Conservation (phyloP, 495 filamentous ascomycete genomes). For the Annulohypoxylon moriforme region DNA sequence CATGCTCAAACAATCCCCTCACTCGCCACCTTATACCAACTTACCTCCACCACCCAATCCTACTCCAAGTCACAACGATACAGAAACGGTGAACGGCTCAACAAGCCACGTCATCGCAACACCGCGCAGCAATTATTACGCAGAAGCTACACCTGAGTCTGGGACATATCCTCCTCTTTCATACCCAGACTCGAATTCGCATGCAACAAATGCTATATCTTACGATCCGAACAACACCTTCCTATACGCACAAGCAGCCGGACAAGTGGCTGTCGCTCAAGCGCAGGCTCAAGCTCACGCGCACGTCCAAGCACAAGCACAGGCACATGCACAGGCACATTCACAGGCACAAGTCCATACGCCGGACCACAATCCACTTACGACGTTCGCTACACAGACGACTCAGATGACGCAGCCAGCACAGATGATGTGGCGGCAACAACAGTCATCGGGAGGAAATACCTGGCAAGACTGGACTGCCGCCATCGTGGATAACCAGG, state of each 20-base stretch:
- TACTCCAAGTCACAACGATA: constrained; percentile 29
- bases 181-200: constrained; percentile 38
- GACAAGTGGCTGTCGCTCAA: constrained; percentile 39
- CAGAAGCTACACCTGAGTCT: constrained; percentile 37
- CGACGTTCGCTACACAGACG: constrained; percentile 43
- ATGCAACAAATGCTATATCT: constrained; percentile 38
- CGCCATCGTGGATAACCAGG: constrained; percentile 58
- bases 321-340: constrained; percentile 43
- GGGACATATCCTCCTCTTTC: constrained; percentile 39
- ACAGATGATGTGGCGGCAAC: constrained; percentile 47
- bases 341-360: constrained; percentile 45
- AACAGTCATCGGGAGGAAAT: constrained; percentile 51
- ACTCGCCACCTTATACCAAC: constrained; percentile 45
- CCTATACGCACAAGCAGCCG: constrained; percentile 44
- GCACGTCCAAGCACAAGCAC: constrained; percentile 39
- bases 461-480: constrained; percentile 62
- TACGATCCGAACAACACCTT: constrained; percentile 42
- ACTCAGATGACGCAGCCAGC: constrained; percentile 45
- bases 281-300: constrained; percentile 41
- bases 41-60: constrained; percentile 34
- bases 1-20: constrained; percentile 44
- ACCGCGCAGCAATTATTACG: constrained; percentile 42
- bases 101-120: constrained; percentile 43
- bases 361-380: constrained; percentile 43
- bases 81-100: constrained; percentile 38